Percentiles rank a stretch among this genome's conserved stretches.
Evolutionary conservation across 441 rosid genomes (phyloP).

Genomic region (Melastoma candidum): DNA sequence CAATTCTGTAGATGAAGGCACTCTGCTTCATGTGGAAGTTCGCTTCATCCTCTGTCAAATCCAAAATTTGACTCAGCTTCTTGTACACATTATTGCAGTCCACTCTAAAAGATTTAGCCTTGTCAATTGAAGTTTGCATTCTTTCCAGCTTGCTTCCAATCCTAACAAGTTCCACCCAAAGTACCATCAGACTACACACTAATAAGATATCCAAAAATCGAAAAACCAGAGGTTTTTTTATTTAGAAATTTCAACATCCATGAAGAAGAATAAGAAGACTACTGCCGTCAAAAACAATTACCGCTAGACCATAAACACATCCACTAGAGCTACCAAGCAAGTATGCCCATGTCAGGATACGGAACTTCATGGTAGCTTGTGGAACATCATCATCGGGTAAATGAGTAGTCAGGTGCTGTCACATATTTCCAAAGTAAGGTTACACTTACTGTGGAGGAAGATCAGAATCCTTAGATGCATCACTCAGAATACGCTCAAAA

Average conservation of each 20-base stretch:
- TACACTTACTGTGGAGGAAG: slow-evolving; percentile 76
- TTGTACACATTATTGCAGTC: slow-evolving; percentile 88
- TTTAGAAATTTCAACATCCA: too few species aligned
- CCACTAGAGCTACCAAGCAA: too few species aligned
- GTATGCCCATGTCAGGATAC: too few species aligned
- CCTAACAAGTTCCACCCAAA: slow-evolving; percentile 22
- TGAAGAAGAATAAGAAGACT: too few species aligned
- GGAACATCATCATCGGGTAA: too few species aligned
- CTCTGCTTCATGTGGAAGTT: slow-evolving; percentile 92
- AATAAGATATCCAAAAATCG: too few species aligned
- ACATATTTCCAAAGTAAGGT: slow-evolving; percentile 1
- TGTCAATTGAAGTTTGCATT: slow-evolving; percentile 62
- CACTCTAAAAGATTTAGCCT: slow-evolving; percentile 55
- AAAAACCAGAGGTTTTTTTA: too few species aligned
- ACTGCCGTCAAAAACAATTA: too few species aligned
- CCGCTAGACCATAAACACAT: too few species aligned
- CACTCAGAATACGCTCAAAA: slow-evolving; percentile 77
- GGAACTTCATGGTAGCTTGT: too few species aligned
- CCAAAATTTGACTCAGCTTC: slow-evolving; percentile 86
- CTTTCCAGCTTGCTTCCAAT: slow-evolving; percentile 44
- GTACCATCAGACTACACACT: background rate
- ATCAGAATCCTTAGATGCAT: slow-evolving; percentile 64
- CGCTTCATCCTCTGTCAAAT: slow-evolving; percentile 86
- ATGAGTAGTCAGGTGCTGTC: too few species aligned
- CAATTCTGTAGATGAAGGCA: slow-evolving; percentile 87